Evolutionary conservation across 2,329 filamentous ascomycete species (phyloP), one percentile per base, ranked within the genome.

Genomic region (Cladosporium cucumerinum): DNA sequence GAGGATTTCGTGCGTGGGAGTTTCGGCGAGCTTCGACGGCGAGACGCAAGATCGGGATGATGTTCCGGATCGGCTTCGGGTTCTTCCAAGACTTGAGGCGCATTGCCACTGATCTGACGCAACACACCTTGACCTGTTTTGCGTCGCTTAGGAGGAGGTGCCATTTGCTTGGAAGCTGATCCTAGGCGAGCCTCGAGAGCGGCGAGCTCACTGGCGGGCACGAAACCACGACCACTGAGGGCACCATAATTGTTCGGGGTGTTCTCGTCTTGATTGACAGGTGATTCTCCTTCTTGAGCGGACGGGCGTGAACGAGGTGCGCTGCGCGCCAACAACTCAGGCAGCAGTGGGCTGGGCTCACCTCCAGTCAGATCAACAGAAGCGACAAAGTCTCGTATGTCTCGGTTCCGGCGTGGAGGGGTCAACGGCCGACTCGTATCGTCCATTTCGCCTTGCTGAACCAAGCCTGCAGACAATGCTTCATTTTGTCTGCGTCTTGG

Each of bases 1-100:
- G 74, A 76, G 0, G 78, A 79, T 55, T 75, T 78, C 5, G 71
- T 75, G 4, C 75, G 74, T 5, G 63, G 67, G 5, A 68, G 54
- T 43, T 70, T 72, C 21, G 57, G 57, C 1, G 69, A 69, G 51
- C 64, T 65, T n/a, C 71, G 71, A 18, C 72, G 67, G 36, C 68
- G 66, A 25, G 68, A 66, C 3, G 16, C 23, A 28, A 25, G 63
- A 6, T 57, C 64, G 30, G 67, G 69, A 10, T 32, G 67, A 30
- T 67, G 61, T 23, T 68, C 68, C 14, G 61, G 58, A 11, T 69
- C 66, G 28, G 61, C 62, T 25, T 64, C 61, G 39, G 39, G 48
- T 18, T 69, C 60, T 21, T 39, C 32, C 16, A 25, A n/a, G n/a
- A n/a, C n/a, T 30, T 25, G 28, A 14, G 52, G 58, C 6, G 66